Percentiles rank a stretch among this genome's conserved stretches.
These are phyloP conservation scores for Aspergillus kassunensis DNA, from an alignment of 495 filamentous ascomycete species.

Conservation along the genomic window DNA sequence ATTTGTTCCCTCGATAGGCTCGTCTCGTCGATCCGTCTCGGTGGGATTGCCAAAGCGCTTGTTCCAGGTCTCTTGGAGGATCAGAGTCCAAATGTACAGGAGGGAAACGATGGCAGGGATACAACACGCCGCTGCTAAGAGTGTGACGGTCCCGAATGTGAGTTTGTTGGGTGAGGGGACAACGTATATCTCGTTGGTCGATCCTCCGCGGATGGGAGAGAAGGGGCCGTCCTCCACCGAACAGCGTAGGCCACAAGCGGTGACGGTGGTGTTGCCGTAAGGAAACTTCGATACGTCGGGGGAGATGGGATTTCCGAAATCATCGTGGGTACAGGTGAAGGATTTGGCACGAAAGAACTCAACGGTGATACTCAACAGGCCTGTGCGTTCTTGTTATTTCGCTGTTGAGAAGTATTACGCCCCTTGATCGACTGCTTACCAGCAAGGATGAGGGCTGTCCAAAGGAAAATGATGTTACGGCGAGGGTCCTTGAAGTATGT, in stretches of 20 bases:
- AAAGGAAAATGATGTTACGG: conserved; percentile 1
- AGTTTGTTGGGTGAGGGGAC: neutral
- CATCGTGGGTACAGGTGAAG: neutral
- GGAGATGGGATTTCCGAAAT: neutral
- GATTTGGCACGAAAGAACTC: neutral
- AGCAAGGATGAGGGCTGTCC: neutral
- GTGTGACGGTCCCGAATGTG: neutral
- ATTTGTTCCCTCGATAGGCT: neutral
- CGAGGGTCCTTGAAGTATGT: conserved; percentile 2
- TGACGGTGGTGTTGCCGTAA: neutral
- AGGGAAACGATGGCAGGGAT: neutral
- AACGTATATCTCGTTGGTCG: conserved; percentile 1
- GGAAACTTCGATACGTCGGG: neutral
- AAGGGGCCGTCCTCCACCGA: neutral
- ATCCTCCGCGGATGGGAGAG: neutral
- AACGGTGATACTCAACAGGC: neutral
- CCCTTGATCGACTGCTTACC: neutral
- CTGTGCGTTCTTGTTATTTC: neutral
- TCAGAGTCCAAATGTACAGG: neutral
- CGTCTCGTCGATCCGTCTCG: neutral
- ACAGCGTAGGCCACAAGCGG: neutral
- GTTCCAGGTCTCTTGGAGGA: conserved; percentile 1
- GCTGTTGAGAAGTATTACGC: neutral
- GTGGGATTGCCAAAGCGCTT: neutral
- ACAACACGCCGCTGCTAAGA: neutral